phyloP scores from a whole-genome alignment of 352 stramenopile genomes.

The Phytophthora citricola region DNA sequence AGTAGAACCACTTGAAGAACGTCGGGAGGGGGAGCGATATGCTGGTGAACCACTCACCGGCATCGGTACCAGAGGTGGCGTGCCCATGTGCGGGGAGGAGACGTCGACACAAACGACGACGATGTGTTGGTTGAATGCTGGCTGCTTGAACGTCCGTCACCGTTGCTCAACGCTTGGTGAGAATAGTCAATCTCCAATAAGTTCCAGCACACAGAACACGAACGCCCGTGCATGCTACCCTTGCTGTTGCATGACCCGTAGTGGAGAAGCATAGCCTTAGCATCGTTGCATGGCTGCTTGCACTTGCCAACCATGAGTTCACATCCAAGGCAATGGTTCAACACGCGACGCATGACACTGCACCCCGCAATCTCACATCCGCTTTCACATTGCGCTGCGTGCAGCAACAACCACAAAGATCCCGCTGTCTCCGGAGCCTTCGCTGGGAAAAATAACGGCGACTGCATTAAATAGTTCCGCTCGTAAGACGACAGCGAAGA shows the following conservation, averaged over 20 bases:
- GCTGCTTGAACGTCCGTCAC: conserved; percentile 23
- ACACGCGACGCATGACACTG: conserved; percentile 72
- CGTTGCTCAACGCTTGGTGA: conserved; percentile 56
- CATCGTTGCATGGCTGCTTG: conserved; percentile 75
- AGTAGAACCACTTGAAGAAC: conserved; percentile 16
- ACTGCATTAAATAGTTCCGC: conserved; percentile 56
- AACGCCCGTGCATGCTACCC: conserved; percentile 47
- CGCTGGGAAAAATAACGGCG: conserved; percentile 55
- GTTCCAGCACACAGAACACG: conserved; percentile 66
- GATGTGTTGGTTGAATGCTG: conserved; percentile 27
- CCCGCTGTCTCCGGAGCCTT: conserved; percentile 69
- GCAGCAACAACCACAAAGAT: conserved; percentile 76
- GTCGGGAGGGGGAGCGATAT: conserved; percentile 30
- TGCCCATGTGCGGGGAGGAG: conserved; percentile 26
- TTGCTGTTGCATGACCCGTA: conserved; percentile 63
- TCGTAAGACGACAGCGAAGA: conserved; percentile 58
- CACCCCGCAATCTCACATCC: conserved; percentile 66
- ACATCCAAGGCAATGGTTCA: conserved; percentile 70
- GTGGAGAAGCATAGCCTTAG: conserved; percentile 80
- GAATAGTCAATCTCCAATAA: conserved; percentile 73
- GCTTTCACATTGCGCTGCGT: conserved; percentile 53
- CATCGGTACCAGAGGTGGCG: conserved; percentile 28
- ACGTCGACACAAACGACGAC: conserved; percentile 31
- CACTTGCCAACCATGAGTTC: conserved; percentile 68
- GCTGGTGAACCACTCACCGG: conserved; percentile 27